Evolutionary conservation across 228 moss, liverwort and hornwort genomes (phyloP).

Genomic region (Sphagnum fallax): DNA sequence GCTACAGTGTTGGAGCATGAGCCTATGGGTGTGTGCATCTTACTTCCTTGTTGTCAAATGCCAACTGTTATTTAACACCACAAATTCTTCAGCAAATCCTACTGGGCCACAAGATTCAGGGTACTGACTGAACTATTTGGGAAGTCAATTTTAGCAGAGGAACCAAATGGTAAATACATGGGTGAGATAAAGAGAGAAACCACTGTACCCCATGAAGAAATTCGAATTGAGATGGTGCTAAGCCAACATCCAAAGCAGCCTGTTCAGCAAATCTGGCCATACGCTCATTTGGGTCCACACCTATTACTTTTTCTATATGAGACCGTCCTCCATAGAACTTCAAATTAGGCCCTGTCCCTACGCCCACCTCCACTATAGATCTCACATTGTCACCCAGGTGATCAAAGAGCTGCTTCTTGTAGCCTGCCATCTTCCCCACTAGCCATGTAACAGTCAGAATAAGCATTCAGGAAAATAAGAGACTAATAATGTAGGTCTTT

Average conservation of each 20-base stretch:
- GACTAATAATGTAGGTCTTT: not conserved
- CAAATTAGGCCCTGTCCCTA: constrained; percentile 90
- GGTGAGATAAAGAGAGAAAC: too few relatives aligned
- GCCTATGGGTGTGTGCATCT: too few relatives aligned
- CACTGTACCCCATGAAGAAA: constrained; percentile 65
- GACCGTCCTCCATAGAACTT: constrained; percentile 54
- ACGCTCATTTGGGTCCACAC: constrained; percentile 80
- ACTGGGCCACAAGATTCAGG: too few relatives aligned
- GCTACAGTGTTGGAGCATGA: too few relatives aligned
- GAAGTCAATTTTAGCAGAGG: too few relatives aligned
- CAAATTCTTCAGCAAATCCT: too few relatives aligned
- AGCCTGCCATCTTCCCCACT: constrained; percentile 58
- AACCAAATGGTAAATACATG: too few relatives aligned
- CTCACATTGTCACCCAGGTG: constrained; percentile 42
- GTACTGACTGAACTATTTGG: too few relatives aligned
- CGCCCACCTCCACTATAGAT: constrained; percentile 65
- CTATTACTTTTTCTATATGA: constrained; percentile 51
- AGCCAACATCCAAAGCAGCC: constrained; percentile 57
- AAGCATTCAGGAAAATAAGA: not conserved
- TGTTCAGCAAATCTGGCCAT: constrained; percentile 73
- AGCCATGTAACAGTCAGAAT: constrained; percentile 1
- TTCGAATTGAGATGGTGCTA: constrained; percentile 58
- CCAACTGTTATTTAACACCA: too few relatives aligned
- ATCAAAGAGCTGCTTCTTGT: constrained; percentile 68
- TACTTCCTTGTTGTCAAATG: too few relatives aligned